Evolutionary conservation across 768 basidiomycete genomes (phyloP), one percentile per base, ranked within the genome.

Genomic region (Hypholoma sublateritium): DNA sequence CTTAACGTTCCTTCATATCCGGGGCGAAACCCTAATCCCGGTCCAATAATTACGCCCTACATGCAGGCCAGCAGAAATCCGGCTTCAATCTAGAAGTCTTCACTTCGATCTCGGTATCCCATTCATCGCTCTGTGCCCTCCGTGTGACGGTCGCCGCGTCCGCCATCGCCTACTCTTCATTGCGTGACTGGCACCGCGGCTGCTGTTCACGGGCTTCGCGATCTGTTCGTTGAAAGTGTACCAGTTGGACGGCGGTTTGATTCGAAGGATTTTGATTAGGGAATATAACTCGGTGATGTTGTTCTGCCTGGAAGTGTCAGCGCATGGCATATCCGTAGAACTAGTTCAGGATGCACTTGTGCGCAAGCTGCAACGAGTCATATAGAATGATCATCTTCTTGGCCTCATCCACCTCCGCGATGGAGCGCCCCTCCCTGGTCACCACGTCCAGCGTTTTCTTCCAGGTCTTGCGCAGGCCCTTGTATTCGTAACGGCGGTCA

Each of bases 261-360:
- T n/a, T n/a, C n/a, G n/a, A n/a, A n/a, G n/a, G n/a, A n/a, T n/a
- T n/a, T n/a, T n/a, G n/a, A n/a, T n/a, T n/a, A n/a, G n/a, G n/a
- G n/a, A n/a, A n/a, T n/a, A n/a, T n/a, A n/a, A n/a, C n/a, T n/a
- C n/a, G n/a, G n/a, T n/a, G n/a, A n/a, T n/a, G n/a, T n/a, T n/a
- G n/a, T n/a, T n/a, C n/a, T n/a, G n/a, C n/a, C n/a, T n/a, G n/a
- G n/a, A n/a, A n/a, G n/a, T n/a, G n/a, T n/a, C n/a, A n/a, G 41
- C 97, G 87, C 97, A 98, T 98, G 69, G 98, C 96, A 65, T 99
- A 99, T 35, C 97, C 97, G 69, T 99, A 99, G 80, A 99, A 99
- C 2, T 96, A 98, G 78, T 99, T 99, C 62, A 99, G 84, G 69
- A 99, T 99, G 68, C 95, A 98, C 77, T 99, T 99, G 82, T 99